phyloP scores from a whole-genome alignment of 495 filamentous ascomycete genomes.

The Viridothelium virens region DNA sequence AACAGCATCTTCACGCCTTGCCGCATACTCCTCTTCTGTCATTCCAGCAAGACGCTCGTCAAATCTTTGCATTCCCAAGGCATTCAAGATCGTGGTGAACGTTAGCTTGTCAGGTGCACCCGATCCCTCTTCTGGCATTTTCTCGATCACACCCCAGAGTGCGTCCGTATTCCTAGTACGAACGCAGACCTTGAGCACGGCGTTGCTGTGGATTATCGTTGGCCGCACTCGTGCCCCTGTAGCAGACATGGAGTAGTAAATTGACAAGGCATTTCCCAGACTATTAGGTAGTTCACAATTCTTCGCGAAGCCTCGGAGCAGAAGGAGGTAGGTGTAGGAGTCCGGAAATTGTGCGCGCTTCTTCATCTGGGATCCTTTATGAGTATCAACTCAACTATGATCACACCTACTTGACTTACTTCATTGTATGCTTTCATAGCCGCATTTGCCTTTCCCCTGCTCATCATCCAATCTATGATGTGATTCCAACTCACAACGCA shows the following conservation, averaged over 20 bases:
- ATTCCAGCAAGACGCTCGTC: slow-evolving; percentile 17
- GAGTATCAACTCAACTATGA: not conserved
- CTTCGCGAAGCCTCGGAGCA: slow-evolving; percentile 65
- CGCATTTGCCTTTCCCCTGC: slow-evolving; percentile 46
- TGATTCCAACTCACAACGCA: slow-evolving; percentile 80
- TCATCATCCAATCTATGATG: slow-evolving; percentile 63
- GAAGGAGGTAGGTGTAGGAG: slow-evolving; percentile 67
- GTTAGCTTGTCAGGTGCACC: slow-evolving; percentile 60
- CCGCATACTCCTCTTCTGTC: slow-evolving; percentile 34
- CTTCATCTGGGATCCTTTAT: slow-evolving; percentile 66
- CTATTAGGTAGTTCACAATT: slow-evolving; percentile 45
- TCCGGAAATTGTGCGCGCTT: slow-evolving; percentile 72
- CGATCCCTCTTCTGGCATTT: slow-evolving; percentile 53
- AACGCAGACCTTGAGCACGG: slow-evolving; percentile 71
- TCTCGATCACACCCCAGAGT: slow-evolving; percentile 60
- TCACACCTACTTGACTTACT: slow-evolving; percentile 38
- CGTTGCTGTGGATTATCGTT: slow-evolving; percentile 75
- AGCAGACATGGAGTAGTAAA: slow-evolving; percentile 64
- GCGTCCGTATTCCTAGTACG: slow-evolving; percentile 62
- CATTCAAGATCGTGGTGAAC: slow-evolving; percentile 74
- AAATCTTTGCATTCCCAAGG: slow-evolving; percentile 43
- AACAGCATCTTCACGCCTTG: slow-evolving; percentile 34
- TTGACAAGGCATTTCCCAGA: slow-evolving; percentile 52
- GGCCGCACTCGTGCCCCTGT: slow-evolving; percentile 52
- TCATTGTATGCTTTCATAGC: slow-evolving; percentile 81